Percentiles rank a stretch among this genome's conserved stretches.
phyloP scores from a whole-genome alignment of 179 eudicot genomes.

The Nepenthes alata region DNA sequence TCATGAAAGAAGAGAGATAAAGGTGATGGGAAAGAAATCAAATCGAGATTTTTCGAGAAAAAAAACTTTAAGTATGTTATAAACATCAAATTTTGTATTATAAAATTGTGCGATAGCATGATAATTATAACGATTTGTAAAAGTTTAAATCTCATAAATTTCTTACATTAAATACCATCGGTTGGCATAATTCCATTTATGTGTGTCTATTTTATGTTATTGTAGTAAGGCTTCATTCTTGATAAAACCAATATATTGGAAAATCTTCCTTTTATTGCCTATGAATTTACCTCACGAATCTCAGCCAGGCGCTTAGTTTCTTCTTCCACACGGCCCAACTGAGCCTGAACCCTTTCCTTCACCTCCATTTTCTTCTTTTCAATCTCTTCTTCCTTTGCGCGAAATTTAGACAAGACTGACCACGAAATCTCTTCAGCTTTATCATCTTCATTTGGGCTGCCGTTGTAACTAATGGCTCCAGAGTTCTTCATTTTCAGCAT shows the following conservation, averaged over 20 bases:
- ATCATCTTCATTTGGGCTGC: constrained; percentile 10
- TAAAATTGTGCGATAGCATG: too few relatives aligned
- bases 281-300: constrained; percentile 55
- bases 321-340: constrained; percentile 67
- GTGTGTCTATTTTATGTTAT: not conserved
- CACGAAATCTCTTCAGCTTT: constrained; percentile 28
- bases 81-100: too few relatives aligned
- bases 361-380: constrained; percentile 48
- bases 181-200: too few relatives aligned
- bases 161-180: too few relatives aligned
- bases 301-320: constrained; percentile 76
- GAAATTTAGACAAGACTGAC: constrained; percentile 24
- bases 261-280: not conserved
- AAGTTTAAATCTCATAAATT: too few relatives aligned
- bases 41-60: too few relatives aligned
- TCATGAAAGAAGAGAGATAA: too few relatives aligned
- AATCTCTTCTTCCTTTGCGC: constrained; percentile 44
- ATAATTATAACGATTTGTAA: too few relatives aligned
- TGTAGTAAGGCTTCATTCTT: not conserved
- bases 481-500: constrained; percentile 17
- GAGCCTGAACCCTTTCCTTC: constrained; percentile 54
- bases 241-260: not conserved
- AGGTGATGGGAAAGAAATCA: too few relatives aligned
- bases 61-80: too few relatives aligned
- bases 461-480: constrained; percentile 18